phyloP scores from a whole-genome alignment of 495 filamentous ascomycete genomes.

The Penicillium manginii region DNA sequence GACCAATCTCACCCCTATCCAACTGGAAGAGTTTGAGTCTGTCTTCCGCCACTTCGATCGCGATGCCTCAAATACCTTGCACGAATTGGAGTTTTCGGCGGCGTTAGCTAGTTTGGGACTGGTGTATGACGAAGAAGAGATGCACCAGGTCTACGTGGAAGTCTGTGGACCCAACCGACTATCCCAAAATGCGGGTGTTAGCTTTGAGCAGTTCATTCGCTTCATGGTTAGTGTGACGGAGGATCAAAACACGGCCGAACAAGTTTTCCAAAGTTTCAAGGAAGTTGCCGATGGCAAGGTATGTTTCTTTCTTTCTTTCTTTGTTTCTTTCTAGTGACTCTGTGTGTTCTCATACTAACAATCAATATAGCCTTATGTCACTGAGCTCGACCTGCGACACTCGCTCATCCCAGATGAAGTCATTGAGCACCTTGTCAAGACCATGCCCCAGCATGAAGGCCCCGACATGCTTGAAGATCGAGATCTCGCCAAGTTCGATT shows the following conservation, averaged over 20 bases:
- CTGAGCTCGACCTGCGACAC: conserved; percentile 93
- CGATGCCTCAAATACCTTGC: conserved; percentile 87
- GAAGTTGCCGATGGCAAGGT: conserved; percentile 97
- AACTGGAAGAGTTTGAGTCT: conserved; percentile 96
- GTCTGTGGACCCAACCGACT: conserved; percentile 61
- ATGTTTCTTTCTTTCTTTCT: conserved; percentile 26
- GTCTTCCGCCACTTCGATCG: conserved; percentile 98
- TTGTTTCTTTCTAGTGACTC: background rate
- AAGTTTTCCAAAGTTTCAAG: conserved; percentile 94
- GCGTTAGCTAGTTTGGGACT: conserved; percentile 90
- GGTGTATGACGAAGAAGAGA: conserved; percentile 93
- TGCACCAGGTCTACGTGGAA: conserved; percentile 86
- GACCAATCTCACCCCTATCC: conserved; percentile 98
- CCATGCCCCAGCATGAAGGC: conserved; percentile 80
- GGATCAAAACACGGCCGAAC: conserved; percentile 97
- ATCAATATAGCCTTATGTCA: conserved; percentile 79
- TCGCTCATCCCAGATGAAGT: conserved; percentile 93
- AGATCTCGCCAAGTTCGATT: conserved; percentile 81
- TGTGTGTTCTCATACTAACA: conserved; percentile 15
- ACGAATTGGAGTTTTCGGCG: conserved; percentile 93
- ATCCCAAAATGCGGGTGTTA: conserved; percentile 63
- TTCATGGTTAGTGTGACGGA: conserved; percentile 99
- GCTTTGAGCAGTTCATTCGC: conserved; percentile 97
- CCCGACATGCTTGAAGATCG: conserved; percentile 80
- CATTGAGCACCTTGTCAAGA: conserved; percentile 85